A percentile compares a stretch with the other conserved stretches of the same genome.
phyloP scores from a whole-genome alignment of 768 basidiomycete species.

The Podaxis sp. region DNA sequence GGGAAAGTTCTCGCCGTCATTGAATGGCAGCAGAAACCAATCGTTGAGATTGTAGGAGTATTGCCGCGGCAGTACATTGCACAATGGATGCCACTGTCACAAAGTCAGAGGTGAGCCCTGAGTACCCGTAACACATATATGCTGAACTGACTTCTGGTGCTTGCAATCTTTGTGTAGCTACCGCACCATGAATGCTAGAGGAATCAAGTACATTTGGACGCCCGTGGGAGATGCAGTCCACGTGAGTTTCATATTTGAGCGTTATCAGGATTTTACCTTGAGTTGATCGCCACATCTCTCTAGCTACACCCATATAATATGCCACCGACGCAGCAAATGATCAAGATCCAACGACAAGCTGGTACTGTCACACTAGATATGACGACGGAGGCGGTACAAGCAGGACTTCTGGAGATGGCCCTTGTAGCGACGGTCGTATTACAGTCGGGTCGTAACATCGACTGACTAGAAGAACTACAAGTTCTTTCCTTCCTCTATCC shows the following conservation, averaged over 20 bases:
- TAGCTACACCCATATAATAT: slow-evolving; percentile 36
- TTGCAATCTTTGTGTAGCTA: not conserved
- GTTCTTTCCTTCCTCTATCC: not conserved
- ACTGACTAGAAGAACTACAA: slow-evolving; percentile 23
- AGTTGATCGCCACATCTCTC: not conserved
- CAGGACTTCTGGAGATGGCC: slow-evolving; percentile 42
- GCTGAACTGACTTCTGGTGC: not conserved
- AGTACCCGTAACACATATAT: not conserved
- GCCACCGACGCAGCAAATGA: slow-evolving; percentile 30
- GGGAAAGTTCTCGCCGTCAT: slow-evolving; percentile 38
- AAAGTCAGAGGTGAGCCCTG: slow-evolving; percentile 35
- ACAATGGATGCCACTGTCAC: slow-evolving; percentile 42
- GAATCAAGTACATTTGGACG: slow-evolving; percentile 9
- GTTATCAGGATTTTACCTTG: not conserved
- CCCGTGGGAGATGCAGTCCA: slow-evolving; percentile 11
- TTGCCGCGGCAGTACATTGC: slow-evolving; percentile 31
- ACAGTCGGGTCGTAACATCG: slow-evolving; percentile 44
- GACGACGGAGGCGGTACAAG: slow-evolving; percentile 42
- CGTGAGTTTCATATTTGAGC: not conserved
- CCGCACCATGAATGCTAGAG: slow-evolving; percentile 8
- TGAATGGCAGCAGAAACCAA: slow-evolving; percentile 42
- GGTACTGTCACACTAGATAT: slow-evolving; percentile 42
- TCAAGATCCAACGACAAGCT: slow-evolving; percentile 30
- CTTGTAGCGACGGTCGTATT: slow-evolving; percentile 45
- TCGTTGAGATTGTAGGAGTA: slow-evolving; percentile 36